Evolutionary conservation across 2,329 filamentous ascomycete genomes (phyloP).

Genomic region (Trichophaea hybrida): DNA sequence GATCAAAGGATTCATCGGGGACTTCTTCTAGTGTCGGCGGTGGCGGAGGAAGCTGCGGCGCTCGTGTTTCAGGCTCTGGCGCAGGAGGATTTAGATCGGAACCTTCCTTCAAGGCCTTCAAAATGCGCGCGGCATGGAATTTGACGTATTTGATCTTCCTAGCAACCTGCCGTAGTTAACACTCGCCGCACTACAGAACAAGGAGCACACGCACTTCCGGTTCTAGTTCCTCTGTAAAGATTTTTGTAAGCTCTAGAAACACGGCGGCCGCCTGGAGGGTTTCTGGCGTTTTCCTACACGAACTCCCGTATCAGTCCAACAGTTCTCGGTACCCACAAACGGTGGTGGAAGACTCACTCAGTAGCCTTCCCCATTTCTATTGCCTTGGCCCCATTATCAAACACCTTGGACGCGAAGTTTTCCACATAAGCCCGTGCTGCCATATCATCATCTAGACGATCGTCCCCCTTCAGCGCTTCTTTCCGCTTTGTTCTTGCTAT

Average conservation of each 20-base stretch:
- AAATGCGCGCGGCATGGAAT: constrained; percentile 82
- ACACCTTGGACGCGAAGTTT: constrained; percentile 81
- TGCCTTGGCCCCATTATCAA: constrained; percentile 67
- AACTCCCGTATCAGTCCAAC: neutral
- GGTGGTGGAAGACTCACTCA: constrained; percentile 38
- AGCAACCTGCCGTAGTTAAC: constrained; percentile 39
- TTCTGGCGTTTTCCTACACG: constrained; percentile 66
- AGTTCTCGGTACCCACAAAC: neutral
- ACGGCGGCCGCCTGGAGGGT: constrained; percentile 87
- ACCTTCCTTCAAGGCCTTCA: constrained; percentile 78
- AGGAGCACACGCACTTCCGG: neutral
- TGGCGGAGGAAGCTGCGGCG: constrained; percentile 30
- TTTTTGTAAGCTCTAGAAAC: constrained; percentile 74
- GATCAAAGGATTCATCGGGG: constrained; percentile 35
- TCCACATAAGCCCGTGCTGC: constrained; percentile 86
- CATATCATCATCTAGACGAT: constrained; percentile 70
- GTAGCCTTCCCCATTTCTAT: constrained; percentile 73
- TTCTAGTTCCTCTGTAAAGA: constrained; percentile 58
- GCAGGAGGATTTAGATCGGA: constrained; percentile 62
- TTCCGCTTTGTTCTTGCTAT: constrained; percentile 21
- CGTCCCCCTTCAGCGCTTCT: constrained; percentile 44
- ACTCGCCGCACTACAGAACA: too few species aligned
- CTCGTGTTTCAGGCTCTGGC: constrained; percentile 35
- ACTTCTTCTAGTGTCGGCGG: constrained; percentile 41
- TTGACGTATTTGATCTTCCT: constrained; percentile 94